Evolutionary conservation across 2,329 filamentous ascomycete species (phyloP).

Genomic region (Penicillium olsonii): DNA sequence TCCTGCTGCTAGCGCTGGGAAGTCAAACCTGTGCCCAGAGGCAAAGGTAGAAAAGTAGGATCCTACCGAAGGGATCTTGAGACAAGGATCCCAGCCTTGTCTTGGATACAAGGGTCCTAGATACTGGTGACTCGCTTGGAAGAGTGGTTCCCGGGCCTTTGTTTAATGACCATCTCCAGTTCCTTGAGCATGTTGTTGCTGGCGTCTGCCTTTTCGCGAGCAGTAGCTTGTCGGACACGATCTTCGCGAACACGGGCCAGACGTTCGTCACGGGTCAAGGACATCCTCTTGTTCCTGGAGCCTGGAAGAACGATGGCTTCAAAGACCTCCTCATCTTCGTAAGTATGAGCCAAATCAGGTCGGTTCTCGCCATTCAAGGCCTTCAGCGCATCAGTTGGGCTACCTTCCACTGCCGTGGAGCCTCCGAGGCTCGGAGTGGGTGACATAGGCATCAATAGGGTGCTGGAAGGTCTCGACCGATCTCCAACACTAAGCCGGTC

Average conservation of each 20-base stretch:
- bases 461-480: slow-evolving; percentile 57
- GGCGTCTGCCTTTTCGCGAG: slow-evolving; percentile 74
- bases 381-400: slow-evolving; percentile 70
- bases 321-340: slow-evolving; percentile 74
- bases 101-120: slow-evolving; percentile 21
- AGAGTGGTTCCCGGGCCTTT: slow-evolving; percentile 48
- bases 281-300: slow-evolving; percentile 61
- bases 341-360: slow-evolving; percentile 30
- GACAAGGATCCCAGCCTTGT: neutral
- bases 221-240: slow-evolving; percentile 69
- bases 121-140: slow-evolving; percentile 48
- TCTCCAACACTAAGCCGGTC: slow-evolving; percentile 71
- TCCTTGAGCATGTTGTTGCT: slow-evolving; percentile 90
- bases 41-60: neutral
- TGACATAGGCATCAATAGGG: slow-evolving; percentile 44
- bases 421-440: slow-evolving; percentile 50
- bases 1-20: slow-evolving; percentile 16
- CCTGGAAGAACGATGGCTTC: slow-evolving; percentile 81
- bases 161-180: slow-evolving; percentile 82
- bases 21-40: slow-evolving; percentile 7
- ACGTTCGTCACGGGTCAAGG: slow-evolving; percentile 80
- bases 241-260: slow-evolving; percentile 88
- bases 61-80: slow-evolving; percentile 2
- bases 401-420: slow-evolving; percentile 54
- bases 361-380: slow-evolving; percentile 72